phyloP scores from a whole-genome alignment of 2,329 filamentous ascomycete species.

The Hypoxylon sp. region DNA sequence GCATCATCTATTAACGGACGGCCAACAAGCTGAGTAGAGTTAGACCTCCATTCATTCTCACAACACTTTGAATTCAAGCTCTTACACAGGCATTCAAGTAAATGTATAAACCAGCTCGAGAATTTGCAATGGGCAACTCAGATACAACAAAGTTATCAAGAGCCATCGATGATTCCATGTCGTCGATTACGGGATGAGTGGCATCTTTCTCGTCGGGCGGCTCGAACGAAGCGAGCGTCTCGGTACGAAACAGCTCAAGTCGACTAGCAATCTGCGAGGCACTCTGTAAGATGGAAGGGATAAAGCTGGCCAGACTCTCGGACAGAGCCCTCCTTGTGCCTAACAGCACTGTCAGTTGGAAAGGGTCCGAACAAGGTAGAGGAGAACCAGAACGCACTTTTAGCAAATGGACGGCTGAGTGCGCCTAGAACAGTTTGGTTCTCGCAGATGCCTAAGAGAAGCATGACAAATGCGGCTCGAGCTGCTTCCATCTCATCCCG shows the following conservation, averaged over 20 bases:
- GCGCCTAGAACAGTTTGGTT: slow-evolving; percentile 67
- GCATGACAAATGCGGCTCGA: slow-evolving; percentile 72
- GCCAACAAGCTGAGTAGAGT: slow-evolving; percentile 75
- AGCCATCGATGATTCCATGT: slow-evolving; percentile 68
- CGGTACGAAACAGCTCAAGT: slow-evolving; percentile 69
- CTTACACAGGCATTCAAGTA: slow-evolving; percentile 85
- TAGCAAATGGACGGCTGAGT: slow-evolving; percentile 65
- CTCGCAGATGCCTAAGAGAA: slow-evolving; percentile 72
- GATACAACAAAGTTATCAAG: slow-evolving; percentile 67
- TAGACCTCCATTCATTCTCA: slow-evolving; percentile 38
- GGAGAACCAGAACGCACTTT: slow-evolving; percentile 57
- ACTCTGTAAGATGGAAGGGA: slow-evolving; percentile 68
- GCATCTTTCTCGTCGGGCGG: slow-evolving; percentile 65
- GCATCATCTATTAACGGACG: slow-evolving; percentile 86
- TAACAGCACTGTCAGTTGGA: slow-evolving; percentile 45
- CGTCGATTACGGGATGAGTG: slow-evolving; percentile 65
- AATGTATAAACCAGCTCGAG: slow-evolving; percentile 85
- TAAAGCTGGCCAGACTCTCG: slow-evolving; percentile 65
- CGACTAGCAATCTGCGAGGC: slow-evolving; percentile 65
- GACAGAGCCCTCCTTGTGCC: slow-evolving; percentile 63
- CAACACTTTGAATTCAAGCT: slow-evolving; percentile 14
- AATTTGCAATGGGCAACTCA: slow-evolving; percentile 79
- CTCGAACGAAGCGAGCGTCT: slow-evolving; percentile 68
- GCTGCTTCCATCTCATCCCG: slow-evolving; percentile 71
- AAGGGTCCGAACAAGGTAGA: slow-evolving; percentile 36